Conservation (phyloP, 805 yeast genomes). For the Peterozyma xylosa region DNA sequence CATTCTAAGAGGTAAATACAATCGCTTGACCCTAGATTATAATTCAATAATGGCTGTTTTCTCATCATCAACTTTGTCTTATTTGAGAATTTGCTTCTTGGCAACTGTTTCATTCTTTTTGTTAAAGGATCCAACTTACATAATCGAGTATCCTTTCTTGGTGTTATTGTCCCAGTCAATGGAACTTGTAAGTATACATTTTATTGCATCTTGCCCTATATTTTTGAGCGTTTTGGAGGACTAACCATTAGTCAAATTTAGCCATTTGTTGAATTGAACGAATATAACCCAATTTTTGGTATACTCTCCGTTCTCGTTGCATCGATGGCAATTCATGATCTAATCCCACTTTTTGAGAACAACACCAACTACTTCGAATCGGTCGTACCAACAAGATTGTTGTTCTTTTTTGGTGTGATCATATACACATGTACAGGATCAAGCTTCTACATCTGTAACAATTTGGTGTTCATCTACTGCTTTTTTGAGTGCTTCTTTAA, state of each 20-base stretch:
- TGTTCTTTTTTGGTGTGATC: conserved; percentile 40
- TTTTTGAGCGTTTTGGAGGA: no score
- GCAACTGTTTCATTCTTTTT: conserved; percentile 36
- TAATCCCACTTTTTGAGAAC: conserved; percentile 46
- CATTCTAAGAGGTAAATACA: no score
- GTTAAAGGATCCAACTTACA: conserved; percentile 36
- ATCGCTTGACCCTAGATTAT: no score
- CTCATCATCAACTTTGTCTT: conserved; percentile 32
- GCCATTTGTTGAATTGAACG: conserved; percentile 23
- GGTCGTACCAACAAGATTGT: conserved; percentile 50
- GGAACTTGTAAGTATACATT: conserved; percentile 31
- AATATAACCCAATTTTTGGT: conserved; percentile 32
- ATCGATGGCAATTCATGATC: conserved; percentile 40
- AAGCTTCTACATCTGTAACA: conserved; percentile 47
- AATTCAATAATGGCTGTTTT: conserved; percentile 18
- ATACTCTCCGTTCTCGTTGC: conserved; percentile 37
- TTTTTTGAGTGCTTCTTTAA: conserved; percentile 68
- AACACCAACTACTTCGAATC: conserved; percentile 47
- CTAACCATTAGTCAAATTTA: not conserved
- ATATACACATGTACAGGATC: conserved; percentile 39
- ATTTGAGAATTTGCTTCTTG: conserved; percentile 37
- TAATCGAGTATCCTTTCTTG: conserved; percentile 38
- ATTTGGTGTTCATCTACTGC: conserved; percentile 49
- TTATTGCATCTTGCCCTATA: not conserved
- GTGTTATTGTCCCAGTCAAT: conserved; percentile 54